phyloP scores from a whole-genome alignment of 2,329 filamentous ascomycete species.

The Ophiocordyceps camponoti-saundersi region DNA sequence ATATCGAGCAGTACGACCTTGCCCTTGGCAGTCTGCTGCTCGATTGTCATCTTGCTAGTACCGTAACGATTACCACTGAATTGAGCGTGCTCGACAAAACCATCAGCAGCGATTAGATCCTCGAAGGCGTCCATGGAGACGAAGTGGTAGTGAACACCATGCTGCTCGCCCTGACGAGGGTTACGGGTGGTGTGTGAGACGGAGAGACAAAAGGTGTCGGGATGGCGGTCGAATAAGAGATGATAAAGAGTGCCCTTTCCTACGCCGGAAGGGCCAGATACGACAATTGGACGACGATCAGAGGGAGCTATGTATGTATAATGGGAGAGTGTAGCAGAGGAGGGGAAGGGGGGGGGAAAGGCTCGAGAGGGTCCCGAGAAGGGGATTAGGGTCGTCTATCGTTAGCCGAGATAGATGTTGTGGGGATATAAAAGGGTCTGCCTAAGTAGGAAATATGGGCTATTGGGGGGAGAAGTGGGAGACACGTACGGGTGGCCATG shows the following conservation, averaged over 20 bases:
- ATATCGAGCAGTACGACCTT: constrained; percentile 78
- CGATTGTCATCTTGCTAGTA: constrained; percentile 64
- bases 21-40: constrained; percentile 53
- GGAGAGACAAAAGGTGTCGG: constrained; percentile 34
- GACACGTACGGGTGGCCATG: neutral
- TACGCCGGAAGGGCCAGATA: constrained; percentile 62
- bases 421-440: too few species aligned
- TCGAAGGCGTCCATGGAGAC: constrained; percentile 50
- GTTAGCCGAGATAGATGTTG: too few species aligned
- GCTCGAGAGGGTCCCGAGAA: neutral
- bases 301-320: constrained; percentile 14
- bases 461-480: too few species aligned
- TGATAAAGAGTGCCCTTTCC: constrained; percentile 70
- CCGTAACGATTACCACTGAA: constrained; percentile 82
- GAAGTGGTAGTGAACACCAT: constrained; percentile 73
- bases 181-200: constrained; percentile 65
- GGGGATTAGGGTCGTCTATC: neutral
- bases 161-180: constrained; percentile 56
- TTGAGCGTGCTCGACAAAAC: constrained; percentile 73
- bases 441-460: too few species aligned
- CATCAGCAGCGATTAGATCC: constrained; percentile 45
- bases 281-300: constrained; percentile 48
- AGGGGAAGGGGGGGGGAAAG: too few species aligned
- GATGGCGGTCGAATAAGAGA: constrained; percentile 43
- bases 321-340: too few species aligned